Percentiles rank a stretch among this genome's conserved stretches.
Evolutionary conservation across 352 stramenopile species (phyloP).

Genomic region (Phytophthora sansomeana): DNA sequence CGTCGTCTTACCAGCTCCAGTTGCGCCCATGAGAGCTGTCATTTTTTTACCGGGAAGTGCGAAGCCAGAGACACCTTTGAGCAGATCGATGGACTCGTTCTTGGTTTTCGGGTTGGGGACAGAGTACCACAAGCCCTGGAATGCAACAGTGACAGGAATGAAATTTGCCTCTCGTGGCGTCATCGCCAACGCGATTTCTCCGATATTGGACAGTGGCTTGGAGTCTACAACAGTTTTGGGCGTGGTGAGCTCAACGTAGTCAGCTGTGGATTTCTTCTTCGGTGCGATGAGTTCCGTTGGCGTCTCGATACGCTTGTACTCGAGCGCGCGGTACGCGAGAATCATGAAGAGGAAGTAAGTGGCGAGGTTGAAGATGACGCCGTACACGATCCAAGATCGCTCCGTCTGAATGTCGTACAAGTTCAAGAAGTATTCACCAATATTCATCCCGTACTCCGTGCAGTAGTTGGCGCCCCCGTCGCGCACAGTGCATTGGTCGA

Average conservation of each 20-base stretch:
- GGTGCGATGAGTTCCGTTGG: slow-evolving; percentile 23
- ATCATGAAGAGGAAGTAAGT: slow-evolving; percentile 47
- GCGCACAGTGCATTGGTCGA: slow-evolving; percentile 35
- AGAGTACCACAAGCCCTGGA: slow-evolving; percentile 53
- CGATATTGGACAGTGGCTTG: neutral
- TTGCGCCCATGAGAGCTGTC: slow-evolving; percentile 67
- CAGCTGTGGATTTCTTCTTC: slow-evolving; percentile 18
- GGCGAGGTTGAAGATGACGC: slow-evolving; percentile 46
- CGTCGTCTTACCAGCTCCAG: slow-evolving; percentile 90
- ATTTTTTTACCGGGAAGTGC: slow-evolving; percentile 58
- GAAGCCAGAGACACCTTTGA: slow-evolving; percentile 76
- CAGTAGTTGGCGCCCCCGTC: slow-evolving; percentile 41
- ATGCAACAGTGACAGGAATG: slow-evolving; percentile 50
- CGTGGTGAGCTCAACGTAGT: slow-evolving; percentile 25
- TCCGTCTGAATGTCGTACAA: slow-evolving; percentile 47
- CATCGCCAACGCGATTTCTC: slow-evolving; percentile 2
- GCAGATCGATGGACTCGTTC: slow-evolving; percentile 56
- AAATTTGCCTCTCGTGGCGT: slow-evolving; percentile 27
- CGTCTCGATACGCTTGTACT: slow-evolving; percentile 42
- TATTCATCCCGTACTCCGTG: slow-evolving; percentile 41
- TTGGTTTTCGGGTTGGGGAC: slow-evolving; percentile 40
- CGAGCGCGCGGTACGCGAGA: slow-evolving; percentile 43
- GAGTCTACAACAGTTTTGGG: slow-evolving; percentile 22
- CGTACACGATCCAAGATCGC: slow-evolving; percentile 40
- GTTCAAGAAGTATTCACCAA: slow-evolving; percentile 49